Base-by-base conservation (phyloP, 2,329 filamentous ascomycete genomes). In the Trichoderma asperellum region DNA sequence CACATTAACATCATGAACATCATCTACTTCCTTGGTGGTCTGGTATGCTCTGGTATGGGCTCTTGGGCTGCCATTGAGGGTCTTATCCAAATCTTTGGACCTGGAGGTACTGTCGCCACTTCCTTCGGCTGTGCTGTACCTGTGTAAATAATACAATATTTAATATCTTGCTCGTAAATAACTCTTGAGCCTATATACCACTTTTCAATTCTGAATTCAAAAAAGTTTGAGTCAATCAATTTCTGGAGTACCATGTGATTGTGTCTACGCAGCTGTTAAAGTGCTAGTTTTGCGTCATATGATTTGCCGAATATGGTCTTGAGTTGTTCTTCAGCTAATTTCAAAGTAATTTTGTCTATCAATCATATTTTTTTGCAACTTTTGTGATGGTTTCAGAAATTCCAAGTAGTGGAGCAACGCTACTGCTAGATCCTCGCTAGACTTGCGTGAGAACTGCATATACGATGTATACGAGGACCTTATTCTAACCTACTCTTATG, bases 401-500 rank as follows among this genome's bases (percentile, higher is more conserved):
- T 7, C 2, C n/a, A 24, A 0, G 10, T 1, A 24, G 37, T 49
- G 40, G 32, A 29, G 52, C 37, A n/a, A 40, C 47, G 52, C 21
- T 14, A n/a, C 16, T n/a, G 18, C 18, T 10, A 14, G 53, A 21
- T 32, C 29, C 29, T 57, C 18, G n/a, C 55, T 49, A 37, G 16
- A 16, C 18, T 34, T 27, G 21, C n/a, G 47, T 5, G 16, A 21
- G 40, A 21, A 12, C 29, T 52, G 55, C 63, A 67, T 49, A 67
- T 67, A 67, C 63, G 63, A 67, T 27, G 34, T 59, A 67, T 67
- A 67, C 63, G 63, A 67, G 2, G 63, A 67, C 55, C 37, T 52
- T 67, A 67, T 58, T 59, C 21, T 18, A 4, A 67, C 63, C 34
- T 64, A 27, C 24, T 34, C 2, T 24, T 21, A 5, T 3, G 1